Conservation (phyloP, 2,329 filamentous ascomycete genomes). For the Cryphonectria japonica region DNA sequence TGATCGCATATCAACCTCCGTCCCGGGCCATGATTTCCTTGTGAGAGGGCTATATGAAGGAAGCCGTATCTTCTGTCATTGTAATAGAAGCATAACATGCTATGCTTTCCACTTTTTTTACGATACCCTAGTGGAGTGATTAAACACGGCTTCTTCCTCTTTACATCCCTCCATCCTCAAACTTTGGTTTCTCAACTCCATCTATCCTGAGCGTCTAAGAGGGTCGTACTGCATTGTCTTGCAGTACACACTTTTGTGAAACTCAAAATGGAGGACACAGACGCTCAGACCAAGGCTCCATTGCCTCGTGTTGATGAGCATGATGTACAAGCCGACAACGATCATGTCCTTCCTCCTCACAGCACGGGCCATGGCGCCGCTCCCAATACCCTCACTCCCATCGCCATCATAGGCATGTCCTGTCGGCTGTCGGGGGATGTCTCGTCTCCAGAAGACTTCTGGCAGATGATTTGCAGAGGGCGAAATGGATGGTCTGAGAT, state of each 20-base stretch:
- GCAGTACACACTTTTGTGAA: background rate
- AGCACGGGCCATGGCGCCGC: slow-evolving; percentile 36
- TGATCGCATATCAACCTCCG: background rate
- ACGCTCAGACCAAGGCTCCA: background rate
- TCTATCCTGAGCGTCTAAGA: background rate
- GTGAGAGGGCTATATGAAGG: background rate
- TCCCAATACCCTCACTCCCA: background rate
- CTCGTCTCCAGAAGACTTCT: slow-evolving; percentile 39
- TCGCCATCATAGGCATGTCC: slow-evolving; percentile 23
- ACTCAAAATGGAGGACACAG: background rate
- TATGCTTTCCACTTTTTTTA: background rate
- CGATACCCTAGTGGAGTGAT: background rate
- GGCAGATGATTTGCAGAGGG: slow-evolving; percentile 37
- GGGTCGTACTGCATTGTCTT: background rate
- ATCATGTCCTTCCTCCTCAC: background rate
- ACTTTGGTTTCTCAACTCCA: background rate
- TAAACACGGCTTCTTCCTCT: background rate
- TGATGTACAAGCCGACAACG: background rate
- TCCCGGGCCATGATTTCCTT: background rate
- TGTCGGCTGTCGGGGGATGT: slow-evolving; percentile 31
- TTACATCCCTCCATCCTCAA: background rate
- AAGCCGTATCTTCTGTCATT: background rate
- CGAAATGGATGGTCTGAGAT: slow-evolving; percentile 38
- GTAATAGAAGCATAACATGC: background rate
- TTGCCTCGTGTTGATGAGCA: background rate